Evolutionary conservation across 257 asterid genomes (phyloP), one percentile per base, ranked within the genome.

Genomic region (Cordia subcordata): DNA sequence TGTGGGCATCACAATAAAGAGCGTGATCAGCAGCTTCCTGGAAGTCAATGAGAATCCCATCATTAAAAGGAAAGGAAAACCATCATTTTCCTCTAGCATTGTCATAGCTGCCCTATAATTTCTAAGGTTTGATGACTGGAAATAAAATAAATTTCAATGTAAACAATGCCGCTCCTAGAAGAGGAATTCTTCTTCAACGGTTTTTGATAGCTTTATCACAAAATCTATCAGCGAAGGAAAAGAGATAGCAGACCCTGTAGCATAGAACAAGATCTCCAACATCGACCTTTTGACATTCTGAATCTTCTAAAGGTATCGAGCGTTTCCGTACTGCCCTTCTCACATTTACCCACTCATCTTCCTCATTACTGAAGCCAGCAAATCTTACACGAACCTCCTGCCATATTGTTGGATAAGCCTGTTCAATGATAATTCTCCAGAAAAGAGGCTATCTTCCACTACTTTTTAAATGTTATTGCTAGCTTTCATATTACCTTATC

Each of bases 281-380:
- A 47, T 70, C 67, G 62, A 88, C 74, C 69, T 38, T 82, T 45
- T 69, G 72, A 47, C 98, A 92, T 72, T 92, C 96, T 0, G 93
- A 85, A 39, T 55, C 77, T 49, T 79, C 85, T 53, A 93, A 68
- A 33, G 97, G 99, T 74, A 93, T 73, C 11, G 99, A 93, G 16
- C 97, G 95, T 46, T 85, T 90, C 0, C 99, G 81, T 40, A 93
- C 72, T 22, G 83, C 82, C 62, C 61, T 70, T 60, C 61, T 70
- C 15, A 85, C 75, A 66, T 71, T 85, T 65, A 89, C 87, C 99
- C 99, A 93, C 64, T 89, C 97, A 68, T 93, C 99, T 65, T 93
- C 85, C 17, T 80, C 87, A 57, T 83, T 74, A 27, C 81, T 79
- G 55, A 85, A 93, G 44, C 96, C 96, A 57, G 86, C 76, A 79